These are phyloP conservation scores for Heterobasidion parviporum DNA, from an alignment of 1,284 basidiomycete genomes.

Conservation along the genomic window DNA sequence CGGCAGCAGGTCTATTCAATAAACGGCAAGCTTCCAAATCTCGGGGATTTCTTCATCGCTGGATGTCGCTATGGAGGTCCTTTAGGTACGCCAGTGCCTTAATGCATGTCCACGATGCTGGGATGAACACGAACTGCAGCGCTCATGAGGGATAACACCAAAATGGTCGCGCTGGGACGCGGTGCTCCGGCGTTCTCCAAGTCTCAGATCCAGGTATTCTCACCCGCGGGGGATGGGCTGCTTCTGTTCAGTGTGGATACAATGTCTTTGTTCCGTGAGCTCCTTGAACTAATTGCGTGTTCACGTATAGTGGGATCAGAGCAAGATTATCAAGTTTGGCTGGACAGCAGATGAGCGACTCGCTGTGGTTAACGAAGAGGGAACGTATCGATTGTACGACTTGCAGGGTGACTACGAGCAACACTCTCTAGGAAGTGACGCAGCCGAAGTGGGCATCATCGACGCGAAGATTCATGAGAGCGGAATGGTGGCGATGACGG, in stretches of 20 bases:
- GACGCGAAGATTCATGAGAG: slow-evolving; percentile 81
- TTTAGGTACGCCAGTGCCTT: slow-evolving; percentile 48
- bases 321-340: slow-evolving; percentile 72
- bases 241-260: slow-evolving; percentile 63
- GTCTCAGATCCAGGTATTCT: slow-evolving; percentile 72
- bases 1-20: slow-evolving; percentile 82
- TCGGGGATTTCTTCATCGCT: slow-evolving; percentile 77
- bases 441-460: slow-evolving; percentile 78
- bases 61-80: slow-evolving; percentile 86
- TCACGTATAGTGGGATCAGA: slow-evolving; percentile 70
- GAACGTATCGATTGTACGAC: slow-evolving; percentile 85
- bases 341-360: slow-evolving; percentile 80
- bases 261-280: slow-evolving; percentile 14
- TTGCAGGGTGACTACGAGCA: slow-evolving; percentile 82
- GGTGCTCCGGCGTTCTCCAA: slow-evolving; percentile 56
- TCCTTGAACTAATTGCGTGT: slow-evolving; percentile 12
- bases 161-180: slow-evolving; percentile 69
- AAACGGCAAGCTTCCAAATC: slow-evolving; percentile 70
- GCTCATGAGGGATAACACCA: slow-evolving; percentile 79
- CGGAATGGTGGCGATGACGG: slow-evolving; percentile 83
- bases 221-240: slow-evolving; percentile 62
- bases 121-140: slow-evolving; percentile 37
- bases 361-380: slow-evolving; percentile 87
- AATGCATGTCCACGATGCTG: not conserved
- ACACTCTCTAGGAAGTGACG: slow-evolving; percentile 78